phyloP scores from a whole-genome alignment of 345 rosid genomes.

The Euphorbia peplus region DNA sequence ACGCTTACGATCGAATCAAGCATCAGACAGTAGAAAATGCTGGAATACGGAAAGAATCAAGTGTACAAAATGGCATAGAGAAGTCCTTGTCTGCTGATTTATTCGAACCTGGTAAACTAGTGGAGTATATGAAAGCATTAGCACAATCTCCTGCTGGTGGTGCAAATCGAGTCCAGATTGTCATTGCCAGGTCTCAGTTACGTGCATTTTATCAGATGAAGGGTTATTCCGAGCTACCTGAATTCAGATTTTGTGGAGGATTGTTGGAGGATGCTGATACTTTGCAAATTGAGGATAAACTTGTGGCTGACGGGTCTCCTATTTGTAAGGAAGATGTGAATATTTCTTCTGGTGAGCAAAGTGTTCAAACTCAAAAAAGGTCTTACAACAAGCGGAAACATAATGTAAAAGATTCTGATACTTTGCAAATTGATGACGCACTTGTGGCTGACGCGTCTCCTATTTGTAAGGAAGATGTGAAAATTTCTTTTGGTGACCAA shows the following conservation, averaged over 20 bases:
- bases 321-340: slow-evolving; percentile 24
- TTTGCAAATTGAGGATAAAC: slow-evolving; percentile 23
- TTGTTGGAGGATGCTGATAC: slow-evolving; percentile 32
- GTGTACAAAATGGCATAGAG: slow-evolving; percentile 34
- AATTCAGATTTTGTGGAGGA: slow-evolving; percentile 38
- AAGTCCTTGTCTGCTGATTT: slow-evolving; percentile 24
- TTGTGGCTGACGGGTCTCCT: slow-evolving; percentile 11
- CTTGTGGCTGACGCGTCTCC: slow-evolving; percentile 13
- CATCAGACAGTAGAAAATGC: slow-evolving; percentile 52
- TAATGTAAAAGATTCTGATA: slow-evolving; percentile 55
- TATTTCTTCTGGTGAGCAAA: slow-evolving; percentile 21
- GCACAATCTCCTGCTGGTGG: slow-evolving; percentile 46
- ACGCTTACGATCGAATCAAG: slow-evolving; percentile 36
- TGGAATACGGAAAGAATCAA: slow-evolving; percentile 48
- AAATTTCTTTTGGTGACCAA: slow-evolving; percentile 21
- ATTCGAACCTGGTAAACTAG: slow-evolving; percentile 46
- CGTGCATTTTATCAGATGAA: slow-evolving; percentile 46
- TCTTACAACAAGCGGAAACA: slow-evolving; percentile 55
- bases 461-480: slow-evolving; percentile 23
- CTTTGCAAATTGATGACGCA: slow-evolving; percentile 23
- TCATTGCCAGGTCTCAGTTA: slow-evolving; percentile 54
- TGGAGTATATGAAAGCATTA: slow-evolving; percentile 49
- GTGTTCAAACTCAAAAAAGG: slow-evolving; percentile 28
- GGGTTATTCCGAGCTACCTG: slow-evolving; percentile 51
- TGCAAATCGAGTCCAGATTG: slow-evolving; percentile 52